Conservation (phyloP, 192 early-diverging fungal species). For the Geranomyces variabilis region DNA sequence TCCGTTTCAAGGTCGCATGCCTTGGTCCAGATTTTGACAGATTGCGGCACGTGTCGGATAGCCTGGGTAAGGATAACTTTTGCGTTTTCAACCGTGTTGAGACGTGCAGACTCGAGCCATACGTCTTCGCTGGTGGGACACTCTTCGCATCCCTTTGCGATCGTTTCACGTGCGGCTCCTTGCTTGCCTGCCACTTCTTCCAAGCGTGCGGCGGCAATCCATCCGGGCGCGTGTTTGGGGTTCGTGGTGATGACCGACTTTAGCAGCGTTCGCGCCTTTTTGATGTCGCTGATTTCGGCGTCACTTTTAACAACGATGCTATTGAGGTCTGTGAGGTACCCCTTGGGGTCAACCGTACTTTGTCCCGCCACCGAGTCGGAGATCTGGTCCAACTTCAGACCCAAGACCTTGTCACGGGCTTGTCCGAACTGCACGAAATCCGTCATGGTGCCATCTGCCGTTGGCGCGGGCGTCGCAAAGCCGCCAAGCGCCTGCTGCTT, state of each 20-base stretch:
- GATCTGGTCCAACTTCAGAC: conserved; percentile 87
- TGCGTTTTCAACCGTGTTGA: conserved; percentile 82
- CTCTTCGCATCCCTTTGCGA: conserved; percentile 90
- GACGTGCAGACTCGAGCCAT: conserved; percentile 93
- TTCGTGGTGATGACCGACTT: conserved; percentile 91
- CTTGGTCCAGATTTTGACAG: conserved; percentile 90
- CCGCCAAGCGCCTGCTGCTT: conserved; percentile 63
- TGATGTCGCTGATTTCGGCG: conserved; percentile 85
- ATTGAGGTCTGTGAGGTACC: conserved; percentile 93
- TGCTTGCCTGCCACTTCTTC: conserved; percentile 91
- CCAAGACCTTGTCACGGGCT: conserved; percentile 88
- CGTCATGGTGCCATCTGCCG: conserved; percentile 65
- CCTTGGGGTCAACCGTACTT: conserved; percentile 92
- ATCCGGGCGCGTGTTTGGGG: conserved; percentile 95
- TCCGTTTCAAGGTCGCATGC: conserved; percentile 87
- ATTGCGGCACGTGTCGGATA: conserved; percentile 84
- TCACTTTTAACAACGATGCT: conserved; percentile 77
- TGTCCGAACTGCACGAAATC: conserved; percentile 92
- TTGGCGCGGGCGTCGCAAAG: conserved; percentile 57
- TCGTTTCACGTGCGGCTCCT: conserved; percentile 79
- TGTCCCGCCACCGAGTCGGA: conserved; percentile 84
- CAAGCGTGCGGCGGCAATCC: conserved; percentile 96
- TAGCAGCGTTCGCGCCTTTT: conserved; percentile 85
- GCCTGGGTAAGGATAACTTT: conserved; percentile 91
- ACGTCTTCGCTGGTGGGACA: conserved; percentile 95